These are phyloP conservation scores for Phoenix roebelenii DNA, from an alignment of 176 grass and related monocot genomes.

Conservation along the genomic window DNA sequence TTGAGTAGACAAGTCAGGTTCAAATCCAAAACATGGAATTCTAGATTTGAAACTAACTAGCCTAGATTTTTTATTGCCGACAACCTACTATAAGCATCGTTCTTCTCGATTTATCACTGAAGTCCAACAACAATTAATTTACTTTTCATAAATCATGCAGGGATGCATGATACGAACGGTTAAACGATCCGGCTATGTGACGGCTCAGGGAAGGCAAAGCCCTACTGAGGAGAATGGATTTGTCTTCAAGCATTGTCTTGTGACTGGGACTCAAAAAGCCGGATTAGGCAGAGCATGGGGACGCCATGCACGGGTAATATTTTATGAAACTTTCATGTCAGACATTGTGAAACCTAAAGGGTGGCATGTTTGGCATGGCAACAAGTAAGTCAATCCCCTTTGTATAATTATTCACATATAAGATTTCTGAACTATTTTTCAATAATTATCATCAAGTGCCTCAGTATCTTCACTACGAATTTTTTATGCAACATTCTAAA, in stretches of 20 bases:
- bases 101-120: no score
- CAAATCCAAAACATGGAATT: no score
- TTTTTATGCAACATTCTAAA: no score
- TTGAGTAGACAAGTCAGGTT: neutral
- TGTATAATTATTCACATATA: no score
- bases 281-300: conserved; percentile 68
- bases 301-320: conserved; percentile 52
- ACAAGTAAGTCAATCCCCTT: conserved; percentile 17
- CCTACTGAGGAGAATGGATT: conserved; percentile 21
- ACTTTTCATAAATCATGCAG: conserved; percentile 3
- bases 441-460: no score
- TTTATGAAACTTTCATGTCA: conserved; percentile 50
- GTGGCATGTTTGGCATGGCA: conserved; percentile 51
- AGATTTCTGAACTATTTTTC: no score
- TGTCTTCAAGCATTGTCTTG: conserved; percentile 39
- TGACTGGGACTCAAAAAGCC: conserved; percentile 23
- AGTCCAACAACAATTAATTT: no score
- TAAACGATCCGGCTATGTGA: conserved; percentile 12
- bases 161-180: conserved; percentile 31
- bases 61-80: neutral
- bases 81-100: neutral
- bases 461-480: no score
- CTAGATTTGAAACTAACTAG: no score
- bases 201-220: conserved; percentile 43
- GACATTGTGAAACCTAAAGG: conserved; percentile 36